phyloP scores from a whole-genome alignment of 805 yeast genomes.

The Brettanomyces naardenensis region DNA sequence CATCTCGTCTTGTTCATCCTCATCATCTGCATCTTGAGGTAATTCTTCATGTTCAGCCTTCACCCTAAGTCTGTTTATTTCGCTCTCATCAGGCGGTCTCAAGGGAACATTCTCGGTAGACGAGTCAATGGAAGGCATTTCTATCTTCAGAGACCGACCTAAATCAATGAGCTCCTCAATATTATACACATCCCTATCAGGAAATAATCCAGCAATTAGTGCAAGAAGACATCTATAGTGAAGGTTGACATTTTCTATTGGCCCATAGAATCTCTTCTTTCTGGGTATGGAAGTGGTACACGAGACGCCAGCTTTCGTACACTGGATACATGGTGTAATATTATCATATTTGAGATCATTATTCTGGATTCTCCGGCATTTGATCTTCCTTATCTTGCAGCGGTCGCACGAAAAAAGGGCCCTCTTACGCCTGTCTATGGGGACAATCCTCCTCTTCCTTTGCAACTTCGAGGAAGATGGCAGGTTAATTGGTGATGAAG shows the following conservation, averaged over 20 bases:
- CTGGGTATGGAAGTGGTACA: conserved; percentile 36
- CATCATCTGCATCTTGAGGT: background rate
- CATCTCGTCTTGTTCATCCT: background rate
- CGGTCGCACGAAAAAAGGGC: conserved; percentile 39
- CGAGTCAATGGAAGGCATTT: conserved; percentile 26
- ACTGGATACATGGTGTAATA: conserved; percentile 32
- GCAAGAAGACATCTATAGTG: conserved; percentile 35
- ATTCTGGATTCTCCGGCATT: conserved; percentile 30
- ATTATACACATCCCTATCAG: conserved; percentile 35
- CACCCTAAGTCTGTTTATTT: background rate
- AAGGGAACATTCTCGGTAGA: background rate
- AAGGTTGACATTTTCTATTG: conserved; percentile 33
- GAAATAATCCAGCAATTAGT: conserved; percentile 33
- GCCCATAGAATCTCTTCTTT: conserved; percentile 33
- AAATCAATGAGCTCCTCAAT: conserved; percentile 33
- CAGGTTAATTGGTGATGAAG: too few relatives aligned
- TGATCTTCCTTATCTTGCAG: conserved; percentile 35
- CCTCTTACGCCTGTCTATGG: conserved; percentile 30
- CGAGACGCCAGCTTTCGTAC: conserved; percentile 28
- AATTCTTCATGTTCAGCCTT: background rate
- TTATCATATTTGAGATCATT: conserved; percentile 28
- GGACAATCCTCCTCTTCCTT: conserved; percentile 28
- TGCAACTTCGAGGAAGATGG: background rate
- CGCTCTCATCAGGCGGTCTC: background rate
- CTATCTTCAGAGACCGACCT: conserved; percentile 26